Evolutionary conservation across 2,329 filamentous ascomycete genomes (phyloP), one percentile per base, ranked within the genome.

Genomic region (Fusarium equiseti): DNA sequence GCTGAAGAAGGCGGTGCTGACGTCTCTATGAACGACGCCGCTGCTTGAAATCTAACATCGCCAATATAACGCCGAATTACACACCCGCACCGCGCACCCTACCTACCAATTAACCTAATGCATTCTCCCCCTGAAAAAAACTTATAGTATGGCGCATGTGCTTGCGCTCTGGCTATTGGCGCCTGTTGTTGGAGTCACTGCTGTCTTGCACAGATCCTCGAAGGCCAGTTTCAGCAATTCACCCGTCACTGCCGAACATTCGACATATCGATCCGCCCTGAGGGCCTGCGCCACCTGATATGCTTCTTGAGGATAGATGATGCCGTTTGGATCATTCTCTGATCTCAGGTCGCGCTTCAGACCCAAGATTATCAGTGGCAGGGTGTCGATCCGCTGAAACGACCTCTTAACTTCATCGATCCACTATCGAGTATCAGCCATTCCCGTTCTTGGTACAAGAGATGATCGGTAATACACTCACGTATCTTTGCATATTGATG

Each of bases 211-310:
- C 22, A 90, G 84, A 75, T 90, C 88, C 75, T 90, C 87, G 73
- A 89, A 88, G 8, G 85, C 86, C 72, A 87, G 79, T 70, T 83
- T 81, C 46, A 90, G 75, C 56, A 90, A 81, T 79, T 89, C 87
- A 18, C 88, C 88, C 6, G 87, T 89, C 50, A 85, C 79, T 9
- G 88, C 87, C 3, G 88, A 90, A 78, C 88, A 91, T 73, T 91
- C 89, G 76, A 90, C 85, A 72, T 90, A 91, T 68, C 86, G 86
- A 77, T 91, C 89, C 49, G 84, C 87, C 55, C 88, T 81, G 82
- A 90, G 83, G 69, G 85, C 83, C 73, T 90, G 87, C 24, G 88
- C 84, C 53, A 85, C 76, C 27, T 82, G 82, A 73, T 89, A 88
- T 2, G 83, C 88, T 77, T 90, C 89, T 66, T 90, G 85, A 13